Conservation (phyloP, 129 eudicot species). For the Chrysanthemum makinoi region DNA sequence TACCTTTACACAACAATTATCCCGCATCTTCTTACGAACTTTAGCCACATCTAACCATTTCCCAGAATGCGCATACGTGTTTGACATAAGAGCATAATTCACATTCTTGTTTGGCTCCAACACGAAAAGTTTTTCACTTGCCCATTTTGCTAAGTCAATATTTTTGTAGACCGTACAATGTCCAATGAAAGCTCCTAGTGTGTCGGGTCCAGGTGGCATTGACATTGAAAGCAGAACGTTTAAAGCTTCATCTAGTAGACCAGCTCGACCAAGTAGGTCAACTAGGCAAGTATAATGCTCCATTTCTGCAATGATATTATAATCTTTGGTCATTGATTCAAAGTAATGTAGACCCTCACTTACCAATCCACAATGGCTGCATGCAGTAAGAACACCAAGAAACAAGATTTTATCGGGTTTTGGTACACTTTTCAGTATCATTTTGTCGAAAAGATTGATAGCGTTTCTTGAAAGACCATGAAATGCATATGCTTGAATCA, state of each 20-base stretch:
- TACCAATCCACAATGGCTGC: constrained; percentile 64
- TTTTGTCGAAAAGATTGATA: constrained; percentile 42
- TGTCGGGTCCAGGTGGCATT: constrained; percentile 40
- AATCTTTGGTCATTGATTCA: constrained; percentile 40
- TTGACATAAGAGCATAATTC: constrained; percentile 52
- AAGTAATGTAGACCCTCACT: constrained; percentile 57
- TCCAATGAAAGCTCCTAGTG: constrained; percentile 58
- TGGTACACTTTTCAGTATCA: constrained; percentile 27
- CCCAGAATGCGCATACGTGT: constrained; percentile 43
- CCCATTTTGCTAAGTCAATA: constrained; percentile 56
- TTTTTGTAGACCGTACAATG: constrained; percentile 54
- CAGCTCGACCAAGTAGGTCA: constrained; percentile 68
- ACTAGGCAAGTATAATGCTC: constrained; percentile 66
- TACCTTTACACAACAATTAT: constrained; percentile 36
- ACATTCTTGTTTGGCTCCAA: constrained; percentile 50
- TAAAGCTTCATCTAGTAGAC: constrained; percentile 52
- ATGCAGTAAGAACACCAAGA: constrained; percentile 65
- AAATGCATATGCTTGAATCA: constrained; percentile 57
- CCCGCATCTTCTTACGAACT: constrained; percentile 47
- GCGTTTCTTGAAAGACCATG: constrained; percentile 52
- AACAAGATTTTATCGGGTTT: constrained; percentile 56
- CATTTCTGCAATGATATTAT: constrained; percentile 39
- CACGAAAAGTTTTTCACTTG: constrained; percentile 42
- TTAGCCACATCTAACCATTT: constrained; percentile 49
- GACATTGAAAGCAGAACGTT: constrained; percentile 42